These are phyloP conservation scores for Solanum hybrid DNA, from an alignment of 305 asterid species.

Conservation along the genomic window DNA sequence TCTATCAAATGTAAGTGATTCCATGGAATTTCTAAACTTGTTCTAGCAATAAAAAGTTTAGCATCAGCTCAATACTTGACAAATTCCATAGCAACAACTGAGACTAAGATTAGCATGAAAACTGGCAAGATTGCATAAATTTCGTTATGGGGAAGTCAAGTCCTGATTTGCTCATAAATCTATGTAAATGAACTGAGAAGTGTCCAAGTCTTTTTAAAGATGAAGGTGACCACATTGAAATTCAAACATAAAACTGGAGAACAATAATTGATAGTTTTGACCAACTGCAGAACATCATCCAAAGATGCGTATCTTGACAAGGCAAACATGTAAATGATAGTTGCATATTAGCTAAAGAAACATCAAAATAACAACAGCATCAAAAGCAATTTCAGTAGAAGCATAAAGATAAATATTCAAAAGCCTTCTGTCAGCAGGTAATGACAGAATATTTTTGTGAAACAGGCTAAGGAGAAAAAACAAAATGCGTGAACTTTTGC, in stretches of 20 bases:
- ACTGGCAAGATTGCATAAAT: not conserved
- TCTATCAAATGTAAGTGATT: not conserved
- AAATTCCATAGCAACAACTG: not conserved
- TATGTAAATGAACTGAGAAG: not conserved
- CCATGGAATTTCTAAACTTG: not conserved
- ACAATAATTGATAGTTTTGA: not conserved
- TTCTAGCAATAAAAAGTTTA: not conserved
- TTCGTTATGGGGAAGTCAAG: not conserved
- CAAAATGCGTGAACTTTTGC: not conserved
- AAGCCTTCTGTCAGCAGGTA: not conserved
- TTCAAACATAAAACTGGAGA: not conserved
- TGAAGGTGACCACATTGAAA: not conserved
- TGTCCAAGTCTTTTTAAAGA: not conserved
- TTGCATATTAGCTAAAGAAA: not conserved
- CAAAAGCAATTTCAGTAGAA: not conserved
- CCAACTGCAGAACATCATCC: not conserved
- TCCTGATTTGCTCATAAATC: not conserved
- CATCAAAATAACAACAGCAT: not conserved
- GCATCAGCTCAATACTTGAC: not conserved
- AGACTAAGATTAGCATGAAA: not conserved
- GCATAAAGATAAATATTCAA: not conserved
- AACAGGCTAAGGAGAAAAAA: not conserved
- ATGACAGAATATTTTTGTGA: not conserved
- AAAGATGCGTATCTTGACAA: not conserved
- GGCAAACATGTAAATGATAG: not conserved